A percentile compares a stretch with the other conserved stretches of the same genome.
Evolutionary conservation across 2,329 filamentous ascomycete genomes (phyloP).

Genomic region (Verticillium nonalfalfae): DNA sequence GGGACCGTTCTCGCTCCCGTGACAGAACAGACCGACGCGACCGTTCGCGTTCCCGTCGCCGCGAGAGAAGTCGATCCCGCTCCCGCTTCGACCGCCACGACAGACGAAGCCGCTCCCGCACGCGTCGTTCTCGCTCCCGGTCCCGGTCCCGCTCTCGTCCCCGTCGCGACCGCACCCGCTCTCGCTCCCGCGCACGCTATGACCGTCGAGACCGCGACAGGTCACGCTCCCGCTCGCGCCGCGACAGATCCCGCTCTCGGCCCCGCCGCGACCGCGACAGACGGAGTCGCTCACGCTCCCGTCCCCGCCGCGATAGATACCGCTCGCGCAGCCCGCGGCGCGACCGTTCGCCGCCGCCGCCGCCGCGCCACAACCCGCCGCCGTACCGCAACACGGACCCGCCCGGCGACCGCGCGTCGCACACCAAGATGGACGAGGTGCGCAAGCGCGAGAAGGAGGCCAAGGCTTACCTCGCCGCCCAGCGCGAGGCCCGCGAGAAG

Average conservation of each 20-base stretch:
- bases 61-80: neutral
- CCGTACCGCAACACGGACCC: neutral
- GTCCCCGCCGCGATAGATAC: slow-evolving; percentile 22
- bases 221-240: slow-evolving; percentile 17
- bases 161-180: slow-evolving; percentile 27
- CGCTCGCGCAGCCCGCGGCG: slow-evolving; percentile 27
- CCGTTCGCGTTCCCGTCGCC: slow-evolving; percentile 29
- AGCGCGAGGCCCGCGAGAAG: slow-evolving; percentile 54
- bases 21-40: slow-evolving; percentile 24
- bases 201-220: slow-evolving; percentile 26
- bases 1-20: slow-evolving; percentile 26
- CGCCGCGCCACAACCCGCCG: neutral
- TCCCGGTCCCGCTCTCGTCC: slow-evolving; percentile 23
- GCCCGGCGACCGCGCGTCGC: neutral
- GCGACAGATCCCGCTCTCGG: slow-evolving; percentile 7
- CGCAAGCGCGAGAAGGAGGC: slow-evolving; percentile 58
- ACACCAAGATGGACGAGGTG: slow-evolving; percentile 53
- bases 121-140: slow-evolving; percentile 20
- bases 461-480: slow-evolving; percentile 56
- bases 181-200: slow-evolving; percentile 16
- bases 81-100: slow-evolving; percentile 17
- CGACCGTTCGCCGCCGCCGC: neutral
- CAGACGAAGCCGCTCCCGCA: slow-evolving; percentile 23
- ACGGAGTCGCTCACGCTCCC: slow-evolving; percentile 38
- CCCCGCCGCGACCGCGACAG: slow-evolving; percentile 23